Conservation (phyloP, 371 early-diverging fungal species). For the Actinomortierella wolfii region DNA sequence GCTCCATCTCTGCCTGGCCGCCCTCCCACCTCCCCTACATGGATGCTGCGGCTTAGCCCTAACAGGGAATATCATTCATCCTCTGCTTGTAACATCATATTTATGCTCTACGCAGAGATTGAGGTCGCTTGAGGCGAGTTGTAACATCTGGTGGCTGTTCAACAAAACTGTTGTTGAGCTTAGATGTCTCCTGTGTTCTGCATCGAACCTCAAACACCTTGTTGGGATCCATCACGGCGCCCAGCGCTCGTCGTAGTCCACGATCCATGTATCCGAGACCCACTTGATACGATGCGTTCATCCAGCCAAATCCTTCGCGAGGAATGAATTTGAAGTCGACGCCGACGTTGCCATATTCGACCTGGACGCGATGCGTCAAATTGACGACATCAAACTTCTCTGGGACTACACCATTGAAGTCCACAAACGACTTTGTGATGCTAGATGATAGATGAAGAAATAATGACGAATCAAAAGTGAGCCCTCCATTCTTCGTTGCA, state of each 20-base stretch:
- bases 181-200: too few species aligned
- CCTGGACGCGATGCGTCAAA: constrained; percentile 89
- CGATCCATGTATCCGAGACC: constrained; percentile 78
- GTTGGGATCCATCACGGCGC: constrained; percentile 81
- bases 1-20: too few species aligned
- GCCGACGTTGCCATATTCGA: constrained; percentile 96
- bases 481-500: too few species aligned
- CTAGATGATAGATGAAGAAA: constrained; percentile 31
- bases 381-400: constrained; percentile 96
- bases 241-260: constrained; percentile 80
- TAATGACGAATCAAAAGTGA: not conserved
- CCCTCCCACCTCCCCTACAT: too few species aligned
- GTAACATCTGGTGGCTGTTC: constrained; percentile 40
- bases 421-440: constrained; percentile 92
- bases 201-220: constrained; percentile 38
- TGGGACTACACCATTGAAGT: constrained; percentile 96
- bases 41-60: too few species aligned
- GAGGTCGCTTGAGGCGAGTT: constrained; percentile 27
- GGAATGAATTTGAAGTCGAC: constrained; percentile 94
- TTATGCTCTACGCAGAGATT: constrained; percentile 18
- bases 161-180: constrained; percentile 12
- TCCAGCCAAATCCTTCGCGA: constrained; percentile 98
- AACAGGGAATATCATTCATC: too few species aligned
- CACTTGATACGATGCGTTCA: constrained; percentile 92
- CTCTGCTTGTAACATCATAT: too few species aligned